These are phyloP conservation scores for Euphorbia peplus DNA, from an alignment of 345 rosid genomes.

Conservation along the genomic window DNA sequence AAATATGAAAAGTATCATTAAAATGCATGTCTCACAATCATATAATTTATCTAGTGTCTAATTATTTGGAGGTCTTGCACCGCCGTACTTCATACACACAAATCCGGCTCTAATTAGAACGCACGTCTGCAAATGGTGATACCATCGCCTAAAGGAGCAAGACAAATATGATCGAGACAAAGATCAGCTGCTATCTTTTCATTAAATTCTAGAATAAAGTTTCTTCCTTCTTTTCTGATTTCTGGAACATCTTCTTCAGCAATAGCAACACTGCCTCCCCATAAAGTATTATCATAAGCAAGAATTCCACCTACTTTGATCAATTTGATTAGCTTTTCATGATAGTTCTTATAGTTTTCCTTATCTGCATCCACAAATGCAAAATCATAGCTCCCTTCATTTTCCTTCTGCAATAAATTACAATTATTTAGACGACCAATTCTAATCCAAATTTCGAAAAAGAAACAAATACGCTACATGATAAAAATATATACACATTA, in stretches of 20 bases:
- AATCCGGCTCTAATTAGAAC: too few species aligned
- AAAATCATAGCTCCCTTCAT: conserved; percentile 47
- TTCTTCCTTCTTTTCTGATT: conserved; percentile 19
- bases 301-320: conserved; percentile 43
- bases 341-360: conserved; percentile 38
- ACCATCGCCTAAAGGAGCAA: not conserved
- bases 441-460: too few species aligned
- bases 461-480: too few species aligned
- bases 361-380: conserved; percentile 56
- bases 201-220: conserved; percentile 38
- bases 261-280: conserved; percentile 41
- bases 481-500: too few species aligned
- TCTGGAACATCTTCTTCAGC: conserved; percentile 27
- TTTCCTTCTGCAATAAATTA: conserved; percentile 19
- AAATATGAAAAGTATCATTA: too few species aligned
- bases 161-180: conserved; percentile 46
- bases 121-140: not conserved
- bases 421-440: too few species aligned
- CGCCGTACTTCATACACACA: too few species aligned
- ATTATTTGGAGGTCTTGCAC: too few species aligned
- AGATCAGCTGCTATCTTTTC: conserved; percentile 45
- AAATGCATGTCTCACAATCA: too few species aligned
- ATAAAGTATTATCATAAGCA: conserved; percentile 44
- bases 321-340: conserved; percentile 39
- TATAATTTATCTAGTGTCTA: too few species aligned